Evolutionary conservation across 805 yeast genomes (phyloP).

Genomic region (Wickerhamomyces strasburgensis): DNA sequence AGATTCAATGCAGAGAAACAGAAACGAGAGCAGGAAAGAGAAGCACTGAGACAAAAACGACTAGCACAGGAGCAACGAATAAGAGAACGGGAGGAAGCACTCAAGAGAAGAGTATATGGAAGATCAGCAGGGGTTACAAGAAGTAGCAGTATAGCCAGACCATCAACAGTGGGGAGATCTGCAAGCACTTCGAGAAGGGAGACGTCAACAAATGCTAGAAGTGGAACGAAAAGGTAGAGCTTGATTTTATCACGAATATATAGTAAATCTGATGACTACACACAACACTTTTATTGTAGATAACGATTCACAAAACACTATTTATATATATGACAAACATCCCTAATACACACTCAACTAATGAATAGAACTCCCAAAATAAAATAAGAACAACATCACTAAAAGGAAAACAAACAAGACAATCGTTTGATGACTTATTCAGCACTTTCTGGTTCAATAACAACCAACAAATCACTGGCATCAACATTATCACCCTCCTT

Average conservation of each 20-base stretch:
- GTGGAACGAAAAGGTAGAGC: too few relatives aligned
- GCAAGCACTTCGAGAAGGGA: too few relatives aligned
- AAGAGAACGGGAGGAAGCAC: conserved; percentile 24
- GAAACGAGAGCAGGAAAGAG: conserved; percentile 24
- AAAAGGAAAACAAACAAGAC: neutral
- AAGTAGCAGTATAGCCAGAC: too few relatives aligned
- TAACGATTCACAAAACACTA: neutral
- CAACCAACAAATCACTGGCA: conserved; percentile 81
- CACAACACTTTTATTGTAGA: neutral
- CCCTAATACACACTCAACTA: neutral
- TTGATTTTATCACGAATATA: neutral
- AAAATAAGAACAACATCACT: neutral
- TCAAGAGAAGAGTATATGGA: conserved; percentile 28
- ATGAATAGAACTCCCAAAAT: too few relatives aligned
- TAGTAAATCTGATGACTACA: too few relatives aligned
- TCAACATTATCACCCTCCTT: conserved; percentile 95
- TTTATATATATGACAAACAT: neutral
- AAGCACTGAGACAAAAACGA: conserved; percentile 14
- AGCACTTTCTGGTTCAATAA: conserved; percentile 33
- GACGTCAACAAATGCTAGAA: too few relatives aligned
- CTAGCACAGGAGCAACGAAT: conserved; percentile 16
- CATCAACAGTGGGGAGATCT: too few relatives aligned
- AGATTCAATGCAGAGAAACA: conserved; percentile 21
- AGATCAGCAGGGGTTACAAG: conserved; percentile 1
- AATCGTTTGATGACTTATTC: conserved; percentile 1